Evolutionary conservation across 352 stramenopile species (phyloP).

Genomic region (Phytophthora tentaculata): DNA sequence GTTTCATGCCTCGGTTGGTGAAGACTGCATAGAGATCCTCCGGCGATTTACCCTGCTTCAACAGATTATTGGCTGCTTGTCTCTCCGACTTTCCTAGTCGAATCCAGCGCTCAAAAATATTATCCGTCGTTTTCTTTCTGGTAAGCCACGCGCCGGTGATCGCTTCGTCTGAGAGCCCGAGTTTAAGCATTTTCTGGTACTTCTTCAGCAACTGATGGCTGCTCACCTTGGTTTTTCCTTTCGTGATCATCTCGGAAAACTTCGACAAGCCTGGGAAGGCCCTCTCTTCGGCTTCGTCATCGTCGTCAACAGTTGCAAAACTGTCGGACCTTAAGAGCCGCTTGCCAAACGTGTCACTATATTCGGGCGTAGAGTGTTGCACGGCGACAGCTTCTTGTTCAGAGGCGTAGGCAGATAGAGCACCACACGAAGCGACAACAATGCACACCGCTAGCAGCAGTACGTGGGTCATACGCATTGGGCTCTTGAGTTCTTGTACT

Average conservation of each 20-base stretch:
- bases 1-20: not conserved
- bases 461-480: too few species aligned
- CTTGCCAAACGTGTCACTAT: too few species aligned
- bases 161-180: not conserved
- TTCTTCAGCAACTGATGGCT: not conserved
- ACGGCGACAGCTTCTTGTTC: too few species aligned
- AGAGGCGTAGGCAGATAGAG: too few species aligned
- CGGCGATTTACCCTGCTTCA: not conserved
- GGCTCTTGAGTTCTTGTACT: too few species aligned
- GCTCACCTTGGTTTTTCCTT: not conserved
- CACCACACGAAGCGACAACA: too few species aligned
- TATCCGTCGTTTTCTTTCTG: not conserved
- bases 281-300: not conserved
- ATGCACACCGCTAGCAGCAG: too few species aligned
- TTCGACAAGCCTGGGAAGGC: not conserved
- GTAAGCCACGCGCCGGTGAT: not conserved
- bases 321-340: not conserved
- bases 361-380: too few species aligned
- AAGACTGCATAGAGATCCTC: not conserved
- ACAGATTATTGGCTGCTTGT: not conserved
- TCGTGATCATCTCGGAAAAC: not conserved
- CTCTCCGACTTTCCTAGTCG: not conserved
- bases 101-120: not conserved
- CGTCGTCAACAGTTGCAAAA: not conserved
- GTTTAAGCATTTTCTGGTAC: not conserved